Evolutionary conservation across 495 filamentous ascomycete species (phyloP).

Genomic region (Friedmanniomyces simplex): DNA sequence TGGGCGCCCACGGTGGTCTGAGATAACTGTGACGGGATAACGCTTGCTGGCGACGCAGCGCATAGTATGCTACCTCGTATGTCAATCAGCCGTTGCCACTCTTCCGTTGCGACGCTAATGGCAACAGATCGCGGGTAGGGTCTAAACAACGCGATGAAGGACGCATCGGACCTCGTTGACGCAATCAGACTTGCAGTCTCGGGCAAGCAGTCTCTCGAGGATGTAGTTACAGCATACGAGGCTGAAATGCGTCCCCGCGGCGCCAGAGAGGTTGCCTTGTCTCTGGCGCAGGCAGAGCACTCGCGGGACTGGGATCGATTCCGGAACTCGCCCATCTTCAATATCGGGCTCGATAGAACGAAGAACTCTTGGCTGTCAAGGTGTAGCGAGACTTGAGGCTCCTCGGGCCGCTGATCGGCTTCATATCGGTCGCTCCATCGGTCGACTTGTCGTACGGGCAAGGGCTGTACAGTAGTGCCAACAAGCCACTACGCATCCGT

Average conservation of each 20-base stretch:
- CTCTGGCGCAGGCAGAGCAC: background rate
- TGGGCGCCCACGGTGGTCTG: background rate
- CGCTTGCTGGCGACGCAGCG: slow-evolving; percentile 2
- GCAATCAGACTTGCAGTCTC: background rate
- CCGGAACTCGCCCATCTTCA: background rate
- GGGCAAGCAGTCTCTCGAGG: background rate
- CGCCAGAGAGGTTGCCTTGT: slow-evolving; percentile 1
- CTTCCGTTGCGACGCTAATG: background rate
- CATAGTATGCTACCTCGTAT: slow-evolving; percentile 7
- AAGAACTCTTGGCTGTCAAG: background rate
- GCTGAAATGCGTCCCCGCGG: background rate
- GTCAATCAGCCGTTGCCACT: background rate
- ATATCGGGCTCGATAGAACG: background rate
- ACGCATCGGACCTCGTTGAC: background rate
- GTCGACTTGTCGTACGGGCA: too few species aligned
- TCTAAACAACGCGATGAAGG: slow-evolving; percentile 6
- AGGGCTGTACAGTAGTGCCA: too few species aligned
- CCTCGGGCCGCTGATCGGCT: too few species aligned
- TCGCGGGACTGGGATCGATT: background rate
- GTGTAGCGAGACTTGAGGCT: too few species aligned
- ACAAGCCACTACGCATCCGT: too few species aligned
- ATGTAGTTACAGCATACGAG: slow-evolving; percentile 1
- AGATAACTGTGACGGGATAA: background rate
- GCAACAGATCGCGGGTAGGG: slow-evolving; percentile 2
- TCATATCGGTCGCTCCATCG: too few species aligned